Percentiles rank a stretch among this genome's conserved stretches.
Conservation (phyloP, 306 rosid species). For the Lablab purpureus region DNA sequence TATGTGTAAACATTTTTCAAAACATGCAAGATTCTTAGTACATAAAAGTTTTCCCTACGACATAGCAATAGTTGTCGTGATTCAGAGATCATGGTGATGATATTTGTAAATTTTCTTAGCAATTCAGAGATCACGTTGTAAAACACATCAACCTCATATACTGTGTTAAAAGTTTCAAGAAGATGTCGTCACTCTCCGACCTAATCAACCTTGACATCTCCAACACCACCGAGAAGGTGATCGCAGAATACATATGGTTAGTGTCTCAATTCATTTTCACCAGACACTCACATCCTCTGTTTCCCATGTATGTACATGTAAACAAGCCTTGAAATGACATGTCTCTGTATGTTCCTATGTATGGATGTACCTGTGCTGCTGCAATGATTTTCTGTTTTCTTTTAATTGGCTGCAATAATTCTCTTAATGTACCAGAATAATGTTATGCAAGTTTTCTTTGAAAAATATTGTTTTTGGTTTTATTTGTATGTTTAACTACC, state of each 20-base stretch:
- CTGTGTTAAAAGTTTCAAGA: background rate
- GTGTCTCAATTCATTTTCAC: background rate
- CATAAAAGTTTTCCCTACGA: background rate
- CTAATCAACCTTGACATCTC: slow-evolving; percentile 75
- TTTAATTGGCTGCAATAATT: background rate
- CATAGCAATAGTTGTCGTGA: too few species aligned
- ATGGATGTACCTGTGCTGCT: slow-evolving; percentile 1
- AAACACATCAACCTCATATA: slow-evolving; percentile 6
- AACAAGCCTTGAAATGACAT: background rate
- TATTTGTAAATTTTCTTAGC: background rate
- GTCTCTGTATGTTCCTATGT: background rate
- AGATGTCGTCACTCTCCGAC: slow-evolving; percentile 67
- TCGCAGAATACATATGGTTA: slow-evolving; percentile 90
- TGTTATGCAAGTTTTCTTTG: background rate
- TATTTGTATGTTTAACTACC: background rate
- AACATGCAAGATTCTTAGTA: background rate
- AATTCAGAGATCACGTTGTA: slow-evolving; percentile 33
- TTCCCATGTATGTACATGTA: slow-evolving; percentile 1
- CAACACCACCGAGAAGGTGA: slow-evolving; percentile 66
- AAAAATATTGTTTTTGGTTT: background rate
- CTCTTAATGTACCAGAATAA: background rate
- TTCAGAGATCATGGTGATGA: too few species aligned
- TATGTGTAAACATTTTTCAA: background rate
- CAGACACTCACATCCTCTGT: background rate
- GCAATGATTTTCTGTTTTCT: too few species aligned